Base-by-base conservation (phyloP, 805 yeast genomes). In the Metschnikowia henanensis region DNA sequence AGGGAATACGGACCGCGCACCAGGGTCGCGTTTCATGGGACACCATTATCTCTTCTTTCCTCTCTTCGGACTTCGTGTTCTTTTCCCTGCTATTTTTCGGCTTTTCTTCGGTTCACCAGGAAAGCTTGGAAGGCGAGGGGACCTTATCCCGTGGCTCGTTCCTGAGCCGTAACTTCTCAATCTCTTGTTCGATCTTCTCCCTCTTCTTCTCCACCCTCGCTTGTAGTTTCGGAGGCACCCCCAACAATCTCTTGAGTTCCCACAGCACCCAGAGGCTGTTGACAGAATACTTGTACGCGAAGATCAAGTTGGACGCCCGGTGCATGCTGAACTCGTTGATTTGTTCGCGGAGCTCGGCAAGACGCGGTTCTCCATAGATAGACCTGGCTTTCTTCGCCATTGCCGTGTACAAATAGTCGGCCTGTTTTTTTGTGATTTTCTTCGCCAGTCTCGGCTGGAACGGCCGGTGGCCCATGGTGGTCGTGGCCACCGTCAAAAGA, bases 171-270 rank as follows among this genome's bases (percentile, higher is more conserved):
- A 12, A 7, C 25, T 17, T 34, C 19, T 41, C 26, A 10, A 32
- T 17, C 37, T 38, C 8, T 6, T 19, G 35, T 29, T 33, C 25
- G 13, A 31, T 6, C 20, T 15, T 12, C 30, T 21, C 22, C 12
- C 7, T 16, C 37, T 39, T 19, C 28, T 37, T 34, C 15, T 34
- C 44, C 15, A 20, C 21, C 12, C 30, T 26, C 2, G 23, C 31
- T 32, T 31, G 39, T 28, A 35, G 5, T 17, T 37, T n/a, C 5
- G 30, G 35, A 4, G 52, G 30, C 21, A 60, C 53, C 1, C 72
- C 71, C 9, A 65, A 29, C 36, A 65, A 19, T 16, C 44, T 51
- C 25, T 56, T 59, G 9, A 69, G 46, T 37, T 66, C 68, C 68
- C 70, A 65, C 29, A 49, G 51, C 5, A 66, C 54, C 56, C 59